These are phyloP conservation scores for Ceratonia siliqua DNA, from an alignment of 306 rosid species.

Conservation along the genomic window DNA sequence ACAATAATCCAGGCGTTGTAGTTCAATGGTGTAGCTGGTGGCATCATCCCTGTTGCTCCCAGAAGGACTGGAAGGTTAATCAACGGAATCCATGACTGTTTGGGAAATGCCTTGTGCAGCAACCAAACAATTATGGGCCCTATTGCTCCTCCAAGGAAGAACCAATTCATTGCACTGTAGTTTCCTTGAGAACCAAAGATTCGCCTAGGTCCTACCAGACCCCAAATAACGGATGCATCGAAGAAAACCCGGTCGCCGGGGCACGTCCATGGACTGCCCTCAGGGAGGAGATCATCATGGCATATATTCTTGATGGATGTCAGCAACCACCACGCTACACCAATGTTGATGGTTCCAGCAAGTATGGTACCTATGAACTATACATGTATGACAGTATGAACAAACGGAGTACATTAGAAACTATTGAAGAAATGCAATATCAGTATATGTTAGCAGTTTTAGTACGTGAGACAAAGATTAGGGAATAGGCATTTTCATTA, in stretches of 20 bases:
- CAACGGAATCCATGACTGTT: conserved; percentile 71
- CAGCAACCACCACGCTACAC: conserved; percentile 82
- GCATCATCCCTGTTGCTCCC: conserved; percentile 80
- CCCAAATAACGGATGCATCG: conserved; percentile 91
- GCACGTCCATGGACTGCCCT: conserved; percentile 82
- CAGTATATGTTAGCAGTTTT: neutral
- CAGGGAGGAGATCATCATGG: conserved; percentile 55
- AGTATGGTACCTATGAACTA: conserved; percentile 79
- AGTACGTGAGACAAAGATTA: neutral
- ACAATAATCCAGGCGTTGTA: conserved; percentile 73
- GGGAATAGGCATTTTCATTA: neutral
- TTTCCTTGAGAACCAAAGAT: conserved; percentile 73
- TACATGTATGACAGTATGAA: conserved; percentile 27
- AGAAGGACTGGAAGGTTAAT: conserved; percentile 86
- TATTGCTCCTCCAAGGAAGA: conserved; percentile 76
- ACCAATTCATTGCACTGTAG: conserved; percentile 76
- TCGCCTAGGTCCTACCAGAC: conserved; percentile 68
- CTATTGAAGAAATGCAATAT: neutral
- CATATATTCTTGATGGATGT: conserved; percentile 59
- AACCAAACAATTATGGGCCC: conserved; percentile 77
- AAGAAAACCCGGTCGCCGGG: conserved; percentile 75
- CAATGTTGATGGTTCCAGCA: conserved; percentile 81
- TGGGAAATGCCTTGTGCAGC: conserved; percentile 67
- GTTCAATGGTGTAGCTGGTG: conserved; percentile 78
- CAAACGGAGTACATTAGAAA: conserved; percentile 19